Base-by-base conservation (phyloP, 257 asterid species). In the Nicotiana attenuata region DNA sequence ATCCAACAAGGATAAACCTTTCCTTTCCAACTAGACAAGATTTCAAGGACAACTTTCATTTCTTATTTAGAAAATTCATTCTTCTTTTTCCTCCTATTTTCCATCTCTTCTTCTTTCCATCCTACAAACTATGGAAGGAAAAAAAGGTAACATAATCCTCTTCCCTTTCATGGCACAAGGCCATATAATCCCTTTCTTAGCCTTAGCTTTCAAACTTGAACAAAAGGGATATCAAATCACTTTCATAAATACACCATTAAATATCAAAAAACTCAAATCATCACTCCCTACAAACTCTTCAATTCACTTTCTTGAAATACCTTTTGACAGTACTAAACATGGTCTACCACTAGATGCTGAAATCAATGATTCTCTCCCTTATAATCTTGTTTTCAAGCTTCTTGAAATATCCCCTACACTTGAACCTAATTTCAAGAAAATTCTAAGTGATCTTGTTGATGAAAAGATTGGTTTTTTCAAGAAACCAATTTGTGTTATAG, bases 341-440 rank as follows among this genome's bases (percentile, higher is more conserved):
- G 87, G 87, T 65, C 93, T 92, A 50, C 95, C 93, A 1, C 90
- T 87, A 1, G 86, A 84, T 29, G 56, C 91, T 5, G 92, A 91
- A 20, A 83, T 66, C 88, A 55, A 82, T 60, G 97, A 92, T 47
- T 60, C 83, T 65, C 86, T 91, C 60, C 90, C 93, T 41, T 85
- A 82, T 84, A 66, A 76, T 79, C 90, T 80, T 22, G 78, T 82
- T 26, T 53, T 86, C 31, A 87, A 86, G 80, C 89, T 92, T 16
- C 85, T 91, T 1, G 85, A 88, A 60, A 85, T 85, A 15, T 53
- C 91, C 17, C 76, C 81, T 4, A 29, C 86, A 19, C 87, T 92
- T 5, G 84, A 89, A 19, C 76, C 82, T 0, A 75, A 90, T 4
- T 87, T 90, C 82, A 84, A 82, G 31, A 47, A 76, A 60, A 60